These are phyloP conservation scores for Perkinsus marinus DNA, from an alignment of 169 alveolate species.

Conservation along the genomic window DNA sequence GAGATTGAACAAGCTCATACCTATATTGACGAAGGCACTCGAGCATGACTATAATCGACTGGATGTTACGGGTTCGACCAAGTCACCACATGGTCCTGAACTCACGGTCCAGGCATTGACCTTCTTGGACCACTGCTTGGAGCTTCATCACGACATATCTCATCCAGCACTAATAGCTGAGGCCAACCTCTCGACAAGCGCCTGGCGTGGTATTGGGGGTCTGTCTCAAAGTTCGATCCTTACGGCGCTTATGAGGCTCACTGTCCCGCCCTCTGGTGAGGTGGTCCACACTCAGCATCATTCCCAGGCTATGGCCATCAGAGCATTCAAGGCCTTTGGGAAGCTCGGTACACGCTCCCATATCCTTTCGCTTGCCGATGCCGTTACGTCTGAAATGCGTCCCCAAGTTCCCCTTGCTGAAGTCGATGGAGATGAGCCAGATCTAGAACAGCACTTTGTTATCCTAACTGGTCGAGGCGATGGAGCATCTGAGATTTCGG, in stretches of 20 bases:
- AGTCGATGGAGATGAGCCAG: background rate
- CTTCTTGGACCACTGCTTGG: background rate
- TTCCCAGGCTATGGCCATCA: background rate
- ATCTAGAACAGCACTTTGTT: background rate
- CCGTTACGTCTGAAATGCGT: background rate
- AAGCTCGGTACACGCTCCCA: background rate
- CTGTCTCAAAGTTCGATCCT: background rate
- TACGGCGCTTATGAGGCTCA: background rate
- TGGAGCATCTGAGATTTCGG: background rate
- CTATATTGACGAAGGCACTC: background rate
- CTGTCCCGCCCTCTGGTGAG: background rate
- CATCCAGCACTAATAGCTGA: background rate
- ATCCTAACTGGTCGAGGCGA: background rate
- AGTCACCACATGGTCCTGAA: background rate
- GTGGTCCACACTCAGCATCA: background rate
- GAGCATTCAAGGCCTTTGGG: background rate
- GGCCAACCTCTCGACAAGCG: background rate
- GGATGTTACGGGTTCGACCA: background rate
- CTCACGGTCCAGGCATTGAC: background rate
- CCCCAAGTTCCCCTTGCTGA: background rate
- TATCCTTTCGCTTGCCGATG: background rate
- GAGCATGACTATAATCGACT: background rate
- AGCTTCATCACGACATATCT: background rate
- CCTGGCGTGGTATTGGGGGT: background rate
- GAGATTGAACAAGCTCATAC: background rate